Evolutionary conservation across 176 grass and related monocot genomes (phyloP), one percentile per base, ranked within the genome.

Genomic region (Saccharum spontaneum): DNA sequence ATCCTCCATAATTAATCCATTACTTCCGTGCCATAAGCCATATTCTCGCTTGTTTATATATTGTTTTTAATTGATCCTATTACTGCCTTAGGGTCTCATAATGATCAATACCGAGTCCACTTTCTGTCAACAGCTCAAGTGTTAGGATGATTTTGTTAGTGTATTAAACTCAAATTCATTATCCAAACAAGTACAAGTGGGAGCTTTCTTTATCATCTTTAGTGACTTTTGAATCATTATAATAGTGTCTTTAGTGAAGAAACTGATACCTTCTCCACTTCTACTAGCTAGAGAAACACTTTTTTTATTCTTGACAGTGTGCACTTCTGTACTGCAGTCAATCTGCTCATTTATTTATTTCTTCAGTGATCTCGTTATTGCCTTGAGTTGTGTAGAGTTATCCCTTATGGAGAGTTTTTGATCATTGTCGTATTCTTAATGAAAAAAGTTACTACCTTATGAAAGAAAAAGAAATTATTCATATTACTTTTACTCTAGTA

Each of bases 321-420:
- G 38, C 6, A 75, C 18, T 81, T 9, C 8, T 76, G 1, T 76
- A 46, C 82, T 60, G 41, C n/a, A 76, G 79, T 30, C 33, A 85
- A 63, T 76, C 17, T 18, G 3, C 16, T 28, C 69, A 30, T 30
- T 30, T 43, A 37, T 36, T 13, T 62, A 26, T 34, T 46, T n/a
- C 33, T 79, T 74, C 22, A 77, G 43, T 81, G 39, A 54, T 9
- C 48, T 43, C 59, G 52, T 71, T 73, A 1, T 55, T 57, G 24
- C 2, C n/a, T 75, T 39, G 3, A 70, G 37, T 4, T 22, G 20
- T 0, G 30, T 45, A 10, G 37, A 46, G 22, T 46, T 66, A 3
- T 87, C 8, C 18, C 59, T 44, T 73, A 8, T 70, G 9, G 14
- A 45, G 24, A 37, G 11, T 48, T 46, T 24, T 65, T 1, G 67